Evolutionary conservation across 2,329 filamentous ascomycete species (phyloP), one percentile per base, ranked within the genome.

Genomic region (Stagonosporopsis tanaceti): DNA sequence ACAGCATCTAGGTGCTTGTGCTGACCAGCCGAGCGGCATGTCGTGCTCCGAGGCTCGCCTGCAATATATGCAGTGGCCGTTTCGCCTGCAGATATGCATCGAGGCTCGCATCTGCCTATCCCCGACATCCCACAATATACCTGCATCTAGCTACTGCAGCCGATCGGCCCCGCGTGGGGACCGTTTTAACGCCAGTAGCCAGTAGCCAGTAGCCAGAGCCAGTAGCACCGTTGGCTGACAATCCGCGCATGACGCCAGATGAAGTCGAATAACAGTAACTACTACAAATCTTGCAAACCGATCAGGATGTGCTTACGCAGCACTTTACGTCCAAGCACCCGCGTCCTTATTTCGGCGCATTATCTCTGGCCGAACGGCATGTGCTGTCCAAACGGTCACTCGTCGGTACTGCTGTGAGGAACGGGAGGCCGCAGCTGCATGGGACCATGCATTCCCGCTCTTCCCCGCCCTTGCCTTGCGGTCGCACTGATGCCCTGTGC

Each of bases 111-210:
- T 54, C 60, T 47, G 47, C 51, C 57, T 47, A 57, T 59, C 53
- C 61, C 61, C 61, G 47, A 67, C 65, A 56, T 51, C 56, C 66
- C 63, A 60, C 64, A 68, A 37, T 58, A 41, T 46, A 47, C 57
- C 42, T 69, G 67, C 68, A 70, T 64, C 59, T 51, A 60, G 59
- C 67, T 68, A 68, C 57, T 65, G 68, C 69, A 52, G 63, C 59
- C 65, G 66, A 67, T 71, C 66, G 70, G 64, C 34, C 50, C 48
- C 45, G 54, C 39, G 50, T 57, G 54, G 54, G 48, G 48, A 45
- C 44, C 41, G 37, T 17, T 37, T 46, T 40, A 47, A 40, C 46
- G 34, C 48, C 20, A 20, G 20, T 20, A 20, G 34, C 48, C 20
- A 20, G 20, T 20, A 20, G 34, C 48, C 45, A 34, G 24, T 47